Conservation (phyloP, 306 rosid species). For the Crotalaria pallida region DNA sequence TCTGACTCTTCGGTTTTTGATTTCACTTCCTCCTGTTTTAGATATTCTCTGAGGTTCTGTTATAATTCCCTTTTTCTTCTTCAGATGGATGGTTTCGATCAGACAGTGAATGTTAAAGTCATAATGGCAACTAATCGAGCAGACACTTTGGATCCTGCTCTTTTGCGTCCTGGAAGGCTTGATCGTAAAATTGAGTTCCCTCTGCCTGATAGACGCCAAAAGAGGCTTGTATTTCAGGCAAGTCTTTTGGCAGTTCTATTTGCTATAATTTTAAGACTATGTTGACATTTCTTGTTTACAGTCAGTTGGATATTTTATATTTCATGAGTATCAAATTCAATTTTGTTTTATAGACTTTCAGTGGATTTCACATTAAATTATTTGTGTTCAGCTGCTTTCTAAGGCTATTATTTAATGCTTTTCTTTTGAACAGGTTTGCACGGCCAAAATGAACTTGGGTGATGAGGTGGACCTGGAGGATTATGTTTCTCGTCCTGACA, state of each 20-base stretch:
- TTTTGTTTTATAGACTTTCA: conserved; percentile 6
- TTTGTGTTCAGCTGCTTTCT: neutral
- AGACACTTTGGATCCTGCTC: conserved; percentile 97
- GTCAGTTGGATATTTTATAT: neutral
- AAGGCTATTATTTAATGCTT: neutral
- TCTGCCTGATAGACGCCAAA: conserved; percentile 93
- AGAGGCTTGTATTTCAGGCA: conserved; percentile 98
- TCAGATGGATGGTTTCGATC: conserved; percentile 99
- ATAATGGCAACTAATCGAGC: conserved; percentile 99
- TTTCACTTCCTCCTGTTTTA: neutral
- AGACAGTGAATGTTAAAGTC: conserved; percentile 96
- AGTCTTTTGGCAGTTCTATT: conserved; percentile 11
- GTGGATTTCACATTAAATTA: neutral
- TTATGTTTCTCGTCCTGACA: conserved; percentile 98
- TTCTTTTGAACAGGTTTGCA: conserved; percentile 67
- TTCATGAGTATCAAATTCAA: neutral
- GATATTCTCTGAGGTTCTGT: conserved; percentile 6
- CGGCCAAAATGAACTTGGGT: conserved; percentile 94
- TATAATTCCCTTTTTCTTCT: neutral
- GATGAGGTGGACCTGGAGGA: conserved; percentile 98
- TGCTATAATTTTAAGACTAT: neutral
- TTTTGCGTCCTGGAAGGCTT: conserved; percentile 96
- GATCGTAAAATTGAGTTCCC: conserved; percentile 98
- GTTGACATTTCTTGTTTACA: neutral
- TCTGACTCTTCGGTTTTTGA: neutral